Evolutionary conservation across 441 rosid genomes (phyloP).

Genomic region (Lepidium campestre): DNA sequence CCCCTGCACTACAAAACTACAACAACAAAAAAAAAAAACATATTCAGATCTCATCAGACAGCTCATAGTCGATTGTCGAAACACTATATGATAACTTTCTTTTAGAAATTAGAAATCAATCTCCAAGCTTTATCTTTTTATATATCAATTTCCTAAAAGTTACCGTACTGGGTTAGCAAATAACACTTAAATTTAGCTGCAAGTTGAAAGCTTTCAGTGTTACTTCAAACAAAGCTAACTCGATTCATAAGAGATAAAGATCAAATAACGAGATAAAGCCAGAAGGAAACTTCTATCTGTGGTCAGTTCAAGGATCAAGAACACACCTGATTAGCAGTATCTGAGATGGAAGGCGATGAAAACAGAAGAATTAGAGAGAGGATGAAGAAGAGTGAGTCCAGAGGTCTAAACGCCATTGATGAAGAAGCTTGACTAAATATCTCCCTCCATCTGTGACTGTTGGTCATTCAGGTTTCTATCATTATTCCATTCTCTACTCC

Average conservation of each 20-base stretch:
- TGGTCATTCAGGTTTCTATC: not conserved
- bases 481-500: not conserved
- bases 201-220: slow-evolving; percentile 4
- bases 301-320: not conserved
- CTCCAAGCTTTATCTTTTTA: not conserved
- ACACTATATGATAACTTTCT: not conserved
- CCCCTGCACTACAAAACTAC: slow-evolving; percentile 64
- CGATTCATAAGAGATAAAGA: not conserved
- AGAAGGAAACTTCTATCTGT: not conserved
- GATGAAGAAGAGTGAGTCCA: slow-evolving; percentile 1
- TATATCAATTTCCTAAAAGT: not conserved
- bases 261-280: not conserved
- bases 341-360: slow-evolving; percentile 11
- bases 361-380: slow-evolving; percentile 17
- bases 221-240: not conserved
- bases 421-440: slow-evolving; percentile 11
- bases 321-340: slow-evolving; percentile 23
- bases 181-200: not conserved
- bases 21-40: not conserved
- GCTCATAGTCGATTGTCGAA: not conserved
- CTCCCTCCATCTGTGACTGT: not conserved
- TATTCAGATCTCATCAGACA: not conserved
- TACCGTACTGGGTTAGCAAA: not conserved
- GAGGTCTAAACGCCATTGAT: slow-evolving; percentile 24
- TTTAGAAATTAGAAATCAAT: not conserved